Evolutionary conservation across 306 rosid genomes (phyloP).

Genomic region (Notholithocarpus densiflorus): DNA sequence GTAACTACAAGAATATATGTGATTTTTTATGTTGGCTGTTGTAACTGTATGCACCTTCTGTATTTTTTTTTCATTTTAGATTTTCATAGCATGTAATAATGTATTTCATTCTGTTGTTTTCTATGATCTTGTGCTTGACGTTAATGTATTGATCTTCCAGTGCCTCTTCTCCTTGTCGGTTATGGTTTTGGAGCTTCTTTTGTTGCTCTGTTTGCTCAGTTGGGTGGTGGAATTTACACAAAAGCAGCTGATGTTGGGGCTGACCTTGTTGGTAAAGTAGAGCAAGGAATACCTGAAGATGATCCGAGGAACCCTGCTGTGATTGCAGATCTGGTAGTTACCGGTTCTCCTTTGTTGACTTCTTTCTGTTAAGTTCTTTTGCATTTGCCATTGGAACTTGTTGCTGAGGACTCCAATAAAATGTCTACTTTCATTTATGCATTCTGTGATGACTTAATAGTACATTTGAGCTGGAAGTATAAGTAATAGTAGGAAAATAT

Average conservation of each 20-base stretch:
- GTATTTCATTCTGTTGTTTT: background rate
- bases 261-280: constrained; percentile 98
- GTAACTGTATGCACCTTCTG: background rate
- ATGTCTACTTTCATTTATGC: background rate
- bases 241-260: constrained; percentile 99
- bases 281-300: constrained; percentile 99
- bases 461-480: constrained; percentile 10
- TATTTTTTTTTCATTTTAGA: constrained; percentile 3
- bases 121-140: constrained; percentile 16
- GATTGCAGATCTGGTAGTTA: constrained; percentile 93
- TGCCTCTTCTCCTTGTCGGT: constrained; percentile 99
- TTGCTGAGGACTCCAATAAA: constrained; percentile 15
- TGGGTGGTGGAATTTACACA: constrained; percentile 98
- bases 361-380: constrained; percentile 8
- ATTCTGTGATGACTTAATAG: background rate
- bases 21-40: constrained; percentile 6
- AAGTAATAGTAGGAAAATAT: background rate
- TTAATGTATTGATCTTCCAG: constrained; percentile 41
- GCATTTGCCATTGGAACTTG: background rate
- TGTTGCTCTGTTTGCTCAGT: constrained; percentile 93
- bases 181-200: constrained; percentile 99
- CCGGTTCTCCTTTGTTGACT: constrained; percentile 18
- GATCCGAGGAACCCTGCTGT: constrained; percentile 99
- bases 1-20: background rate
- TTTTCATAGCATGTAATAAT: background rate